Base-by-base conservation (phyloP, 768 basidiomycete species). In the Xerocomellus chrysenteron region DNA sequence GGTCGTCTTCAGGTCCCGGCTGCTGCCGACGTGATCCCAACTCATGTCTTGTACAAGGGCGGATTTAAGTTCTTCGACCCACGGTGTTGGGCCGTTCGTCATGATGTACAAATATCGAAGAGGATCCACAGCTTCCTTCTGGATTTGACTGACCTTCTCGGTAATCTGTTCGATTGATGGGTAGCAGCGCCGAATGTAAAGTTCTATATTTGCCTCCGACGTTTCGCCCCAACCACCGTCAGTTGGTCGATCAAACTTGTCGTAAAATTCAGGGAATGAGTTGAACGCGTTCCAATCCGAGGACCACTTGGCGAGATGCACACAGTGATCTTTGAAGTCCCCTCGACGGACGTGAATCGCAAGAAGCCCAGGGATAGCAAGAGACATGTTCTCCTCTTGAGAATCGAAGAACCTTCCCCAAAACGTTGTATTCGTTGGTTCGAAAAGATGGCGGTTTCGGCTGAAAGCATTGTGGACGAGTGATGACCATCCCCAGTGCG, bases 321-420 rank as follows among this genome's bases (percentile, higher is more conserved):
- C 47, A 66, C 82, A 84, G 64, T 83, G 82, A 5, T 69, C 57
- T 39, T 72, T 43, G 59, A 74, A 83, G 64, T 82, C 82, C 12
- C 82, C 82, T 32, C 81, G 71, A 2, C 82, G 79, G 44, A 83
- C 66, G 59, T 83, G 82, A 9, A 83, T 62, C 4, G 76, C 82
- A 5, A 83, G 70, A 1, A 82, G 70, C 17, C 81, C 78, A 0
- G 73, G 60, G 30, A 79, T 67, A 7, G 65, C 61, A 3, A 52
- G 7, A 10, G 48, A 52, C 24, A 58, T 53, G 16, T 30, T 47
- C 48, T 63, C 56, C 33, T 45, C n/a, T 24, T 3, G 13, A 5
- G 21, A 26, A 37, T 30, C n/a, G n/a, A 56, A 42, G 0, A 61
- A 5, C 24, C 37, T 2, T 11, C 37, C 17, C 12, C 54, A 47